Evolutionary conservation across 2,329 filamentous ascomycete genomes (phyloP).

Genomic region (Talaromyces sp.): DNA sequence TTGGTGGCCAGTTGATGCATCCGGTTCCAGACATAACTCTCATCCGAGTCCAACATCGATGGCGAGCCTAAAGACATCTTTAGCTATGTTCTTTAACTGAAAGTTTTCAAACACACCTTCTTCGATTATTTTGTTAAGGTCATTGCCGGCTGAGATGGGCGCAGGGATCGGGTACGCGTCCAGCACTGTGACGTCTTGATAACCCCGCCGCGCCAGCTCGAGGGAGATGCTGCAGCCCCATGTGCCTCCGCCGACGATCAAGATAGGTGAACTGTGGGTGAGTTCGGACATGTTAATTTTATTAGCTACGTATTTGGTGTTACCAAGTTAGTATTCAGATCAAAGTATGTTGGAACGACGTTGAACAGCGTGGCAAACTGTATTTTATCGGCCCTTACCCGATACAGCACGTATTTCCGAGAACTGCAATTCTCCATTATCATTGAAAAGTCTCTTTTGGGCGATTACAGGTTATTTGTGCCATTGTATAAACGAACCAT

Average conservation of each 20-base stretch:
- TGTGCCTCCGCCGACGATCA: constrained; percentile 45
- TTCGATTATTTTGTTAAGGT: constrained; percentile 41
- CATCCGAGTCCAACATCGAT: constrained; percentile 1
- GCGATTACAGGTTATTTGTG: fast-evolving
- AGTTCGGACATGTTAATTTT: not conserved
- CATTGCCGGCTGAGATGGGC: constrained; percentile 39
- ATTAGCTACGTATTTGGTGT: not conserved
- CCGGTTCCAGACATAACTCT: constrained; percentile 9
- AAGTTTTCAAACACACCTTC: not conserved
- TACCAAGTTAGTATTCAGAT: not conserved
- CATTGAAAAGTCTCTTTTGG: not conserved
- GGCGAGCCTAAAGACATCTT: constrained; percentile 1
- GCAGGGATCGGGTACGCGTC: constrained; percentile 41
- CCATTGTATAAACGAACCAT: not conserved
- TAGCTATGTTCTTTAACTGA: not conserved
- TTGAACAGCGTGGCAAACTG: not conserved
- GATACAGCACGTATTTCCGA: not conserved
- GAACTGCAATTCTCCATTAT: not conserved
- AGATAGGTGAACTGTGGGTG: constrained; percentile 8
- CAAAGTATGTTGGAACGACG: not conserved
- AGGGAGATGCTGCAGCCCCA: constrained; percentile 41
- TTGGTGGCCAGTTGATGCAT: constrained; percentile 19
- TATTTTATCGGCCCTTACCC: not conserved
- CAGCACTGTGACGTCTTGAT: constrained; percentile 40
- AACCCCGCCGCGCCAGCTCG: constrained; percentile 35